Percentiles rank a stretch among this genome's conserved stretches.
Evolutionary conservation across 2,329 filamentous ascomycete genomes (phyloP).

Genomic region (Penicillium capsulatum): DNA sequence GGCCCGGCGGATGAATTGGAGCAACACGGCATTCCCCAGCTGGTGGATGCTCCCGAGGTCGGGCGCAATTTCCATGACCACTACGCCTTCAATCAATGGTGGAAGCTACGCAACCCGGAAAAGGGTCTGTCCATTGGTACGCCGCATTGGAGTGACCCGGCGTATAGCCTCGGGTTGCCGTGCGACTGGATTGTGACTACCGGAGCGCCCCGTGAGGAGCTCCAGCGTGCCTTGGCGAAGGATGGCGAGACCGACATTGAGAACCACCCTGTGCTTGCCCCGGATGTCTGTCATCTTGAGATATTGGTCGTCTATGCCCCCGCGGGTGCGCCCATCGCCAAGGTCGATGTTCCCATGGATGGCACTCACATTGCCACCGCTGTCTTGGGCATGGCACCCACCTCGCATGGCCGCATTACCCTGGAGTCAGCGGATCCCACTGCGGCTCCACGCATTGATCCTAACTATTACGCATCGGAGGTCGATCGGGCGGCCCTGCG

Average conservation of each 20-base stretch:
- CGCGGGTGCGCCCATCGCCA: constrained; percentile 11
- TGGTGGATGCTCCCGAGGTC: constrained; percentile 20
- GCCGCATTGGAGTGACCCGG: constrained; percentile 34
- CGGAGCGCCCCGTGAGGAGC: neutral
- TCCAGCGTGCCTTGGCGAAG: constrained; percentile 4
- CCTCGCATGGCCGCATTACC: constrained; percentile 21
- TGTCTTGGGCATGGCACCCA: constrained; percentile 18
- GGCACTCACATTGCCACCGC: constrained; percentile 22
- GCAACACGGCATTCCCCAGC: constrained; percentile 31
- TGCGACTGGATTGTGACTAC: constrained; percentile 36
- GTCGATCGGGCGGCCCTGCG: constrained; percentile 20
- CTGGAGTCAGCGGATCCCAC: constrained; percentile 15
- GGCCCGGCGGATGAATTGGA: constrained; percentile 26
- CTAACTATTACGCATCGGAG: constrained; percentile 30
- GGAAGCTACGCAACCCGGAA: constrained; percentile 30
- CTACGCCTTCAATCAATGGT: constrained; percentile 26
- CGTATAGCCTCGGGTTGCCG: constrained; percentile 37
- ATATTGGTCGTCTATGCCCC: constrained; percentile 25
- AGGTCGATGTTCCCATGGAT: constrained; percentile 16
- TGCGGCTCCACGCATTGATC: constrained; percentile 25
- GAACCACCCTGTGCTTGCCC: constrained; percentile 3
- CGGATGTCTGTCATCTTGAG: constrained; percentile 14
- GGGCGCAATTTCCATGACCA: constrained; percentile 28
- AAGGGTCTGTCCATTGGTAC: constrained; percentile 35
- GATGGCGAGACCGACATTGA: constrained; percentile 2